Evolutionary conservation across 805 yeast genomes (phyloP), one percentile per base, ranked within the genome.

Genomic region (Lipomyces sp.): DNA sequence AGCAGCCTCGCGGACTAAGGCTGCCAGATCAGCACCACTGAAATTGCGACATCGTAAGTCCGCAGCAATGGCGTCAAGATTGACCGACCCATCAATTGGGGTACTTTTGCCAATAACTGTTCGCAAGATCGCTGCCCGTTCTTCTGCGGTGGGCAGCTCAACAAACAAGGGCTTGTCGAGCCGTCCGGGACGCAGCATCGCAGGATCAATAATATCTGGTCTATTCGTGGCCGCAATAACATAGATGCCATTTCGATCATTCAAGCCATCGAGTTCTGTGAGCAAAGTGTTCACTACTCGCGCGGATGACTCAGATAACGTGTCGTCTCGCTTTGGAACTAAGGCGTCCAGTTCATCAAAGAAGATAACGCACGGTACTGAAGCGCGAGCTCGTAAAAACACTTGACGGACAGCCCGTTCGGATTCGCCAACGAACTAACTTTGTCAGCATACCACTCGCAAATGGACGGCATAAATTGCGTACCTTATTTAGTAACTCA

Each of bases 201-300:
- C 99, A 2, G 97, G 92, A 78, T 94, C 99, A 71, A 94, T 95
- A 91, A 94, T 94, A 76, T 94, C 99, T 0, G 98, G 98, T 76
- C 99, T 85, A 74, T 94, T 94, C 0, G 99, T 94, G 1, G 99
- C 99, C 35, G 97, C 98, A 71, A 94, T 86, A 3, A 94, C 98
- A 77, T 90, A 95, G 1, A 94, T 91, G 1, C 98, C 98, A 67
- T 89, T 86, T 72, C 98, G 83, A 72, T 94, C 97, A 72, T 92
- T 93, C 64, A 94, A 82, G 0, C 99, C 99, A 79, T 95, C 99
- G 50, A 95, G 82, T 76, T 95, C 99, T 0, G 99, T 95, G 71
- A 95, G 84, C 45, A 95, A 80, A 0, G 99, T 95, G 75, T 95
- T 95, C 24, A 95, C 99, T 8, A 95, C 98, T 67, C 99, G 83